Evolutionary conservation across 164 flowering plant species (phyloP).

Genomic region (Tetrastigma voinierianum): DNA sequence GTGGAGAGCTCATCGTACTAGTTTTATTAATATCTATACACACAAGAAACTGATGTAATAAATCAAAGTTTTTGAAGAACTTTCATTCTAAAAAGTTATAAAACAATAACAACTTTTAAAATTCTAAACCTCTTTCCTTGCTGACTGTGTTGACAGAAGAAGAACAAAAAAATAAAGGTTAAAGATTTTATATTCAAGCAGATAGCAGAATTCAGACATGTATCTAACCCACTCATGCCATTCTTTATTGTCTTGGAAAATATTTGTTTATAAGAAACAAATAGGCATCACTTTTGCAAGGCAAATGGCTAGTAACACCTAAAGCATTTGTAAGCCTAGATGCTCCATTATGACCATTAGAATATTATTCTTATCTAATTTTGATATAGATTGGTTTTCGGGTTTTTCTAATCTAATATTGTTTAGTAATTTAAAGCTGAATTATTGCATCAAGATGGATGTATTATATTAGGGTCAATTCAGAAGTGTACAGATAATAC

Average conservation of each 20-base stretch:
- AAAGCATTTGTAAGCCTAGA: slow-evolving; percentile 3
- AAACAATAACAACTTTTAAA: too few relatives aligned
- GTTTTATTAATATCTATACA: too few relatives aligned
- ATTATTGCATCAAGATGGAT: not conserved
- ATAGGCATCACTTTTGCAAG: slow-evolving; percentile 8
- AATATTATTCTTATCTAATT: not conserved
- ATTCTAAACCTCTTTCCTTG: too few relatives aligned
- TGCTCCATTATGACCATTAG: not conserved
- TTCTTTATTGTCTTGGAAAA: not conserved
- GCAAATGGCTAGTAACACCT: slow-evolving; percentile 9
- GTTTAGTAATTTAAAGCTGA: not conserved
- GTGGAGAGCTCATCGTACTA: too few relatives aligned
- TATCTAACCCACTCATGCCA: not conserved
- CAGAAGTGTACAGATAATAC: not conserved
- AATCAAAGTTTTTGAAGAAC: too few relatives aligned
- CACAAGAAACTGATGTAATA: too few relatives aligned
- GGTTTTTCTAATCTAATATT: not conserved
- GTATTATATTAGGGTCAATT: not conserved
- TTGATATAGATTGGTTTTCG: not conserved
- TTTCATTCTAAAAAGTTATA: too few relatives aligned
- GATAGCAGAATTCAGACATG: not conserved
- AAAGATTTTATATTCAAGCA: not conserved
- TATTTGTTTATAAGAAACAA: not conserved
- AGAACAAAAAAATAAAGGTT: too few relatives aligned
- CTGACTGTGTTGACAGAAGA: too few relatives aligned